phyloP scores from a whole-genome alignment of 2,329 filamentous ascomycete species.

The Aspergillus eucalypticola region DNA sequence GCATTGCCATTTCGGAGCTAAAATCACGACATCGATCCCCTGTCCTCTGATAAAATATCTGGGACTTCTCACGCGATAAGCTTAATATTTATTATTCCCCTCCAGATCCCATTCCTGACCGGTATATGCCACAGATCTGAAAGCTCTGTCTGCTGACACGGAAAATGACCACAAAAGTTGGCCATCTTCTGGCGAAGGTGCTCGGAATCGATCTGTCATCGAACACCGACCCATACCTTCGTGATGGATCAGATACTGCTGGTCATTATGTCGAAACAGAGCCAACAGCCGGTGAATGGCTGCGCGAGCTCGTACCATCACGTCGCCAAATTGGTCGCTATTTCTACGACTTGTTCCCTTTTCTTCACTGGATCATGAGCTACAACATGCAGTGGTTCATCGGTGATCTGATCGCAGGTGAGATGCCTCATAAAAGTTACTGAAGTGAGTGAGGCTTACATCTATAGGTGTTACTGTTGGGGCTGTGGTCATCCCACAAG shows the following conservation, averaged over 20 bases:
- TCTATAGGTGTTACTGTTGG: constrained; percentile 67
- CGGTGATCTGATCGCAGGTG: constrained; percentile 87
- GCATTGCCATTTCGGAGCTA: neutral
- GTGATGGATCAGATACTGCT: neutral
- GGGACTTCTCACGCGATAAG: neutral
- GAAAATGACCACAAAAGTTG: neutral
- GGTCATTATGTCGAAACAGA: constrained; percentile 76
- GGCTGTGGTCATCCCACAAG: constrained; percentile 86
- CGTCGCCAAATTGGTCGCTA: constrained; percentile 61
- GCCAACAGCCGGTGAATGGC: constrained; percentile 72
- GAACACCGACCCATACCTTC: neutral
- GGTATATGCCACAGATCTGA: neutral
- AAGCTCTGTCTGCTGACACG: neutral
- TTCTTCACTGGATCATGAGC: constrained; percentile 77
- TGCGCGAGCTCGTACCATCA: constrained; percentile 64
- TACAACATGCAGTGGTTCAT: constrained; percentile 90
- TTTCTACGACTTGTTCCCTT: constrained; percentile 75
- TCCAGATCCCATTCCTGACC: neutral
- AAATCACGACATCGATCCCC: constrained; percentile 1
- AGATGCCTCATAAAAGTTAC: neutral
- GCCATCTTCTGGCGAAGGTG: neutral
- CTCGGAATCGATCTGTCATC: neutral
- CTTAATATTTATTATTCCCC: neutral
- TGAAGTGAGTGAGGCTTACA: constrained; percentile 26
- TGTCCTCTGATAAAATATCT: neutral